phyloP scores from a whole-genome alignment of 257 asterid genomes.

The Solanum dulcamara region DNA sequence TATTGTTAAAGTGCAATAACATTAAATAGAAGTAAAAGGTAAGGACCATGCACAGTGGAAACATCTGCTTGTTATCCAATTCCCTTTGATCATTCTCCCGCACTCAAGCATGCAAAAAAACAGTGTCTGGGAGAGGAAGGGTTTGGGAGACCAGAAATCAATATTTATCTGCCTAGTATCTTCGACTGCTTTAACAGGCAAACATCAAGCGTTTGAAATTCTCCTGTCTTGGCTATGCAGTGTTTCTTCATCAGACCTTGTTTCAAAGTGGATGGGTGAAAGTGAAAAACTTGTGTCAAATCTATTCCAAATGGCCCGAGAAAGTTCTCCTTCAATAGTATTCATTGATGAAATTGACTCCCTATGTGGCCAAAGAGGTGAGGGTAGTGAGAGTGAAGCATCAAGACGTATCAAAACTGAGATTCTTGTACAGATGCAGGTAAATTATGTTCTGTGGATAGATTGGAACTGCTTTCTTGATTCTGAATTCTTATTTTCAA shows the following conservation, averaged over 20 bases:
- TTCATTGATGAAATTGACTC: slow-evolving; percentile 74
- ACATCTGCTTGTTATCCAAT: neutral
- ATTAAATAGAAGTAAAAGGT: neutral
- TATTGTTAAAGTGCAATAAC: neutral
- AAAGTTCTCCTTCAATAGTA: slow-evolving; percentile 66
- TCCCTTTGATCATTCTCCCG: neutral
- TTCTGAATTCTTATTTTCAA: neutral
- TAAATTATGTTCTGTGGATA: slow-evolving; percentile 5
- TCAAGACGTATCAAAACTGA: slow-evolving; percentile 78
- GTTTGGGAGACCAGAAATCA: neutral
- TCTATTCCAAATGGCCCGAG: slow-evolving; percentile 82
- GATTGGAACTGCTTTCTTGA: neutral
- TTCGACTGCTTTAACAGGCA: neutral
- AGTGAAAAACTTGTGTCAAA: slow-evolving; percentile 80
- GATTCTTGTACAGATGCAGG: slow-evolving; percentile 85
- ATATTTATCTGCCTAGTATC: neutral
- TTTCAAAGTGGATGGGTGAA: slow-evolving; percentile 88
- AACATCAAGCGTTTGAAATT: neutral
- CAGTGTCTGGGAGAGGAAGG: neutral
- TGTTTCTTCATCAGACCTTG: slow-evolving; percentile 75
- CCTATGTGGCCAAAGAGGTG: slow-evolving; percentile 67
- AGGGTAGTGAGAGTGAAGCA: slow-evolving; percentile 85
- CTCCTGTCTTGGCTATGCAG: slow-evolving; percentile 15
- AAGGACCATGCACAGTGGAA: neutral
- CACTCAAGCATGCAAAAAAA: neutral